A percentile compares a stretch with the other conserved stretches of the same genome.
These are phyloP conservation scores for Eutrema yunnanense DNA, from an alignment of 345 rosid genomes.

Conservation along the genomic window DNA sequence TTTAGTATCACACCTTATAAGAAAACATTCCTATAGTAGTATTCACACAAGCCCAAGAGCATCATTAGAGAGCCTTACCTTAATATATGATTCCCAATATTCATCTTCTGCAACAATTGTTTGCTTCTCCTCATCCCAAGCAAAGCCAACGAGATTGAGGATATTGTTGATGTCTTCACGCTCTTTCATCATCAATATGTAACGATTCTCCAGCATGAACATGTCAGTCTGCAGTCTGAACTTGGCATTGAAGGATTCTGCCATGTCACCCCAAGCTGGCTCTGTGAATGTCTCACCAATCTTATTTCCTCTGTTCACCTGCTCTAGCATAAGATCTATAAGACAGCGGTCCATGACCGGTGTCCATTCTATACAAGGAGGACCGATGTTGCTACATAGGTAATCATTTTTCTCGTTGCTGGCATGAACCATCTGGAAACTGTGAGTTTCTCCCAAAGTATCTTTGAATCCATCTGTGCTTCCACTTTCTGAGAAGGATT, in stretches of 20 bases:
- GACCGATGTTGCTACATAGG: constrained; percentile 14
- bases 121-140: constrained; percentile 58
- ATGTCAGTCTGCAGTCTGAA: constrained; percentile 46
- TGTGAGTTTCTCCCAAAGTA: not conserved
- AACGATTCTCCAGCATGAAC: constrained; percentile 47
- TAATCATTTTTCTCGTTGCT: constrained; percentile 36
- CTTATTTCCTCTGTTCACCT: constrained; percentile 38
- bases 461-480: constrained; percentile 10
- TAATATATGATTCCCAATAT: constrained; percentile 50
- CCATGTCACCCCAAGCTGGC: constrained; percentile 56
- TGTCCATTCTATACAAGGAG: constrained; percentile 49
- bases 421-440: constrained; percentile 19
- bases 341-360: constrained; percentile 47
- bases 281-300: constrained; percentile 43
- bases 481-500: constrained; percentile 14
- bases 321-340: constrained; percentile 57
- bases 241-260: constrained; percentile 44
- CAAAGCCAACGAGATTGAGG: constrained; percentile 45
- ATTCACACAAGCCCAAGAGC: not conserved
- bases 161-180: constrained; percentile 46
- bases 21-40: not conserved
- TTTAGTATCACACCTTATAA: not conserved
- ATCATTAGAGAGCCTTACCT: constrained; percentile 35
- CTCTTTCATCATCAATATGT: constrained; percentile 54
- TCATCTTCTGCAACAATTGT: constrained; percentile 45